Percentiles rank a stretch among this genome's conserved stretches.
These are phyloP conservation scores for Aspergillus calidoustus DNA, from an alignment of 2,329 filamentous ascomycete genomes.

Conservation along the genomic window DNA sequence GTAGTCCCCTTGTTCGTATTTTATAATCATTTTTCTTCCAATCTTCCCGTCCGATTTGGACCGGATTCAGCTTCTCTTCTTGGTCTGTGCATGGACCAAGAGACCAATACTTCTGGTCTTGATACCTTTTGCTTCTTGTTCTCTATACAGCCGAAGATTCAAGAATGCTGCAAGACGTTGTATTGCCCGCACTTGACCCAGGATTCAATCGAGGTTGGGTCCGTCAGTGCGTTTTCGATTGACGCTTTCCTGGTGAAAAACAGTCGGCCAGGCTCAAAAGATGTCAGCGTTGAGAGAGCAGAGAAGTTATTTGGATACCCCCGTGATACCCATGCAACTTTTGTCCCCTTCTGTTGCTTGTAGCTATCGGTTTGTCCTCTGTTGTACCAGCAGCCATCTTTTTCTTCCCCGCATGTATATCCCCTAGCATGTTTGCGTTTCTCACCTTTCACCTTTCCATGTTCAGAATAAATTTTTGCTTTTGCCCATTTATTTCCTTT, in stretches of 20 bases:
- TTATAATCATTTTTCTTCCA: slow-evolving; percentile 22
- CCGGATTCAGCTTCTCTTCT: slow-evolving; percentile 20
- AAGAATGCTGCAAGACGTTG: slow-evolving; percentile 17
- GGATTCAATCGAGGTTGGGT: slow-evolving; percentile 10
- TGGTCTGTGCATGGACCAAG: slow-evolving; percentile 16
- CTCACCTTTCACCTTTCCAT: slow-evolving; percentile 17
- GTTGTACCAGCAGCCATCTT: slow-evolving; percentile 30
- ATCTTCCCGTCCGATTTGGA: slow-evolving; percentile 15
- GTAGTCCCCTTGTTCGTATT: slow-evolving; percentile 27
- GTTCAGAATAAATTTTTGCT: slow-evolving; percentile 27
- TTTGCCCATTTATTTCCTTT: slow-evolving; percentile 25
- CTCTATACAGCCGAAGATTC: slow-evolving; percentile 16
- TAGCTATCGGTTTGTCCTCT: slow-evolving; percentile 41
- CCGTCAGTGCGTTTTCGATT: slow-evolving; percentile 17
- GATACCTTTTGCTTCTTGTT: slow-evolving; percentile 18
- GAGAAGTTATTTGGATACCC: slow-evolving; percentile 44
- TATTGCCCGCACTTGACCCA: slow-evolving; percentile 11
- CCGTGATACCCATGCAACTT: slow-evolving; percentile 46
- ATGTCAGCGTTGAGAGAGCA: slow-evolving; percentile 34
- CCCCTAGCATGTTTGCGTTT: slow-evolving; percentile 40
- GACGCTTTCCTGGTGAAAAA: slow-evolving; percentile 22
- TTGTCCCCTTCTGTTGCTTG: slow-evolving; percentile 37
- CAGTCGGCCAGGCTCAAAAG: slow-evolving; percentile 25
- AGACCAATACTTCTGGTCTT: slow-evolving; percentile 19
- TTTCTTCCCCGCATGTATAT: slow-evolving; percentile 35